Percentiles rank a stretch among this genome's conserved stretches.
Evolutionary conservation across 2,329 filamentous ascomycete species (phyloP).

Genomic region (Atkinsonella hypoxylon): DNA sequence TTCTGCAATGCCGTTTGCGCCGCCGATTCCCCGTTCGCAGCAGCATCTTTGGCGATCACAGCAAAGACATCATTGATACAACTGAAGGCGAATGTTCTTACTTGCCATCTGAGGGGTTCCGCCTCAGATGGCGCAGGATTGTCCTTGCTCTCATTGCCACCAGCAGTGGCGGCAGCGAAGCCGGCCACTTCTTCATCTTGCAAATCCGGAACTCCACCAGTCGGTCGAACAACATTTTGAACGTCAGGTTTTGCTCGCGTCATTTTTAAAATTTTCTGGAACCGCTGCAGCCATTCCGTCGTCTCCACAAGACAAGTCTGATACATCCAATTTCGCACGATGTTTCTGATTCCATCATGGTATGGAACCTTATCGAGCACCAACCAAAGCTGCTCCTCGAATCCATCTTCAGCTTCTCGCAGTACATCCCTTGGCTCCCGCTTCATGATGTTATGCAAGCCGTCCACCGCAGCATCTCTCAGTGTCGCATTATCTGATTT

Average conservation of each 20-base stretch:
- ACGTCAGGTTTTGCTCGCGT: constrained; percentile 57
- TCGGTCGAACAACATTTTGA: constrained; percentile 30
- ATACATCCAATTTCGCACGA: constrained; percentile 85
- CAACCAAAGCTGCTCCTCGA: constrained; percentile 89
- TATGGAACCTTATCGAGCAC: constrained; percentile 66
- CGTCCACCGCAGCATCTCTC: constrained; percentile 71
- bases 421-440: constrained; percentile 77
- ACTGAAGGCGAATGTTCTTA: constrained; percentile 84
- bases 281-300: constrained; percentile 74
- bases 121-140: constrained; percentile 47
- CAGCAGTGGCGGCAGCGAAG: constrained; percentile 66
- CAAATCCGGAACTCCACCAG: constrained; percentile 55
- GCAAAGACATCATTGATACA: constrained; percentile 74
- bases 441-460: constrained; percentile 91
- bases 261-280: constrained; percentile 81
- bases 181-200: constrained; percentile 95
- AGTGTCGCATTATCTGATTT: constrained; percentile 57
- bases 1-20: constrained; percentile 71
- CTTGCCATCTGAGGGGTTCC: constrained; percentile 90
- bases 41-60: constrained; percentile 66
- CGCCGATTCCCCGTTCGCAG: constrained; percentile 64
- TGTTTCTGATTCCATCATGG: constrained; percentile 71
- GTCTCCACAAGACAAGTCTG: constrained; percentile 78
- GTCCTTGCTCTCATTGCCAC: constrained; percentile 40
- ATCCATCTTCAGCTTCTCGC: constrained; percentile 57